A percentile compares a stretch with the other conserved stretches of the same genome.
phyloP scores from a whole-genome alignment of 177 flowering plant species.

The Vitis hybrid region DNA sequence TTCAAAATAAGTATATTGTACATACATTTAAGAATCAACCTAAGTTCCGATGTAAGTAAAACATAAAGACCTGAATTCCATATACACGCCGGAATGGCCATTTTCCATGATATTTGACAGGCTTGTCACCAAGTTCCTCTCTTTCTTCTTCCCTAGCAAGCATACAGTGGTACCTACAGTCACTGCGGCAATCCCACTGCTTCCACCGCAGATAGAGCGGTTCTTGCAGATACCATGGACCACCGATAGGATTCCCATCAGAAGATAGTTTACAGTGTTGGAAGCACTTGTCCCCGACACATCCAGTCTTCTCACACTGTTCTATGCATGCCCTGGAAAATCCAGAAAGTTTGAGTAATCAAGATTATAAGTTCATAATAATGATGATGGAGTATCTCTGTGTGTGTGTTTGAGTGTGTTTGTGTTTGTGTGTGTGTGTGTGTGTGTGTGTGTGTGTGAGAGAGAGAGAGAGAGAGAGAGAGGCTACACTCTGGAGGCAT shows the following conservation, averaged over 20 bases:
- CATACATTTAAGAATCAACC: background rate
- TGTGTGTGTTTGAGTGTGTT: no score
- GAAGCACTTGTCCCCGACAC: slow-evolving; percentile 71
- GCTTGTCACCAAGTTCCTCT: slow-evolving; percentile 49
- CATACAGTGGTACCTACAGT: slow-evolving; percentile 87
- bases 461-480: no score
- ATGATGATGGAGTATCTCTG: background rate
- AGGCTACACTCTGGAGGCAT: no score
- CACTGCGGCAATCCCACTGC: slow-evolving; percentile 85
- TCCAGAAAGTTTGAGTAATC: background rate
- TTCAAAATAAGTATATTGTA: background rate
- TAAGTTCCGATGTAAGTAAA: background rate
- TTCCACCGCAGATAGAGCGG: slow-evolving; percentile 81
- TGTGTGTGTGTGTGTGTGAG: no score
- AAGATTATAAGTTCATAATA: background rate
- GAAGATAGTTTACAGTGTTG: slow-evolving; percentile 70
- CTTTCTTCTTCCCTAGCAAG: slow-evolving; percentile 72
- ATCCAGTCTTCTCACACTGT: slow-evolving; percentile 78
- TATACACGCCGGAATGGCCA: slow-evolving; percentile 86
- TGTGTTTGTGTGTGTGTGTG: no score
- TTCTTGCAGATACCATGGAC: slow-evolving; percentile 85
- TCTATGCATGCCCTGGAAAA: slow-evolving; percentile 61
- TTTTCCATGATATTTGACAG: slow-evolving; percentile 85
- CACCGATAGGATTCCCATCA: slow-evolving; percentile 57
- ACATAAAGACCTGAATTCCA: slow-evolving; percentile 69